Conservation (phyloP, 306 rosid species). For the Cucumis cinereus region DNA sequence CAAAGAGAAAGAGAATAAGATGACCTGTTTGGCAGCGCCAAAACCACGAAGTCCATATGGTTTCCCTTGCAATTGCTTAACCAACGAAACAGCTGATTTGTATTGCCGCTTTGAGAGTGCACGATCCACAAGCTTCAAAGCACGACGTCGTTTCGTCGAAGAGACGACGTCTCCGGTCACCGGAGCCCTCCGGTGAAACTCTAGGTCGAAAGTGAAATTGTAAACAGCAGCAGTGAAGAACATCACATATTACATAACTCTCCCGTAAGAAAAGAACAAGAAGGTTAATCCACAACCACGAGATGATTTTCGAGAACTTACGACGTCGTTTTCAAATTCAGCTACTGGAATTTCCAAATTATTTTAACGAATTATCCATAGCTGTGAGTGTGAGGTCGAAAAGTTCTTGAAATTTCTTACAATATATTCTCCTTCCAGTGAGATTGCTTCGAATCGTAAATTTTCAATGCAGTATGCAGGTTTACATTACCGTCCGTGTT, state of each 20-base stretch:
- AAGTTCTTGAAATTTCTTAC: neutral
- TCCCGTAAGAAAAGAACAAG: neutral
- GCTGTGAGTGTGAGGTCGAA: conserved; percentile 8
- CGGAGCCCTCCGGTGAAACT: neutral
- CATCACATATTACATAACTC: neutral
- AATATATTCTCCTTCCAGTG: neutral
- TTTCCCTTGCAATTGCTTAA: conserved; percentile 63
- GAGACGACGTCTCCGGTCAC: neutral
- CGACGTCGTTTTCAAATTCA: neutral
- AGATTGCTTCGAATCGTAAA: conserved; percentile 17
- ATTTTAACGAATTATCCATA: neutral
- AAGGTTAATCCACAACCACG: neutral
- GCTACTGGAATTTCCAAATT: neutral
- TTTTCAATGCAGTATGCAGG: conserved; percentile 27
- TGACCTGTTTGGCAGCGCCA: conserved; percentile 82
- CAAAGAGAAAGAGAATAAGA: neutral
- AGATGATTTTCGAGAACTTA: neutral
- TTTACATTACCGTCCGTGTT: conserved; percentile 15
- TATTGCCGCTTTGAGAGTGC: conserved; percentile 53
- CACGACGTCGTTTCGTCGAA: conserved; percentile 12
- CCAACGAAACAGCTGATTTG: conserved; percentile 53
- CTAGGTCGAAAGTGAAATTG: neutral
- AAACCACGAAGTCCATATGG: conserved; percentile 61
- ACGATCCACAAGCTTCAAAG: conserved; percentile 50
- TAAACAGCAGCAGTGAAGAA: neutral